Percentiles rank a stretch among this genome's conserved stretches.
Conservation (phyloP, 371 early-diverging fungal genomes). For the Capniomyces stellatus region DNA sequence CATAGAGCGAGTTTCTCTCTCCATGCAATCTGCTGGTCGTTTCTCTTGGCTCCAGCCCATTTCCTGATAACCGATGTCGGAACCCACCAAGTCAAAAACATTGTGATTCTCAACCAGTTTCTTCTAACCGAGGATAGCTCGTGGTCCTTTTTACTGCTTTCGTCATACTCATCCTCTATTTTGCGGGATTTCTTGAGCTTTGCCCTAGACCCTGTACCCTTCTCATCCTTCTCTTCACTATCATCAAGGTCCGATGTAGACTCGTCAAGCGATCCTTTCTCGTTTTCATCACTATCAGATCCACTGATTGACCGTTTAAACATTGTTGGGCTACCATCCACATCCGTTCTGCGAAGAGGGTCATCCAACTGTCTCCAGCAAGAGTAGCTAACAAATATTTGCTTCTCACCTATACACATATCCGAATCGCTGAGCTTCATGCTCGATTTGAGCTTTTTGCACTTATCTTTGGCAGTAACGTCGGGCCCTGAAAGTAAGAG, state of each 20-base stretch:
- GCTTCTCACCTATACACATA: slow-evolving; percentile 40
- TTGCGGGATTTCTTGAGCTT: not conserved
- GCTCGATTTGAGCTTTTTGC: slow-evolving; percentile 28
- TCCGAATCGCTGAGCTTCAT: slow-evolving; percentile 34
- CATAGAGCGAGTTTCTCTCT: slow-evolving; percentile 89
- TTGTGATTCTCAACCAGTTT: slow-evolving; percentile 61
- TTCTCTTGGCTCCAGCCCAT: slow-evolving; percentile 60
- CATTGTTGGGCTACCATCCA: not conserved
- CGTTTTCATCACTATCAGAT: slow-evolving; percentile 8
- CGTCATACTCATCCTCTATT: slow-evolving; percentile 7
- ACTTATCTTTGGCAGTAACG: slow-evolving; percentile 21
- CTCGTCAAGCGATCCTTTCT: slow-evolving; percentile 13
- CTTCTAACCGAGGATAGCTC: slow-evolving; percentile 7
- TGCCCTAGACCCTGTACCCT: not conserved
- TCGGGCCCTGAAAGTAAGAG: not conserved
- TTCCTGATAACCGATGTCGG: slow-evolving; percentile 31
- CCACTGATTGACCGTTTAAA: not conserved
- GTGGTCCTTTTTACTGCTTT: slow-evolving; percentile 12
- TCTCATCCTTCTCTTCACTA: not conserved
- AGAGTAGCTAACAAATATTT: slow-evolving; percentile 52
- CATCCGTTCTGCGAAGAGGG: slow-evolving; percentile 25
- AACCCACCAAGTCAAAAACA: slow-evolving; percentile 69
- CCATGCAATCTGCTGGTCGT: slow-evolving; percentile 85
- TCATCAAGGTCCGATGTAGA: not conserved
- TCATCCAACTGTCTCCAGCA: slow-evolving; percentile 56